Percentiles rank a stretch among this genome's conserved stretches.
These are phyloP conservation scores for Babesia divergens DNA, from an alignment of 169 alveolate species.

Conservation along the genomic window DNA sequence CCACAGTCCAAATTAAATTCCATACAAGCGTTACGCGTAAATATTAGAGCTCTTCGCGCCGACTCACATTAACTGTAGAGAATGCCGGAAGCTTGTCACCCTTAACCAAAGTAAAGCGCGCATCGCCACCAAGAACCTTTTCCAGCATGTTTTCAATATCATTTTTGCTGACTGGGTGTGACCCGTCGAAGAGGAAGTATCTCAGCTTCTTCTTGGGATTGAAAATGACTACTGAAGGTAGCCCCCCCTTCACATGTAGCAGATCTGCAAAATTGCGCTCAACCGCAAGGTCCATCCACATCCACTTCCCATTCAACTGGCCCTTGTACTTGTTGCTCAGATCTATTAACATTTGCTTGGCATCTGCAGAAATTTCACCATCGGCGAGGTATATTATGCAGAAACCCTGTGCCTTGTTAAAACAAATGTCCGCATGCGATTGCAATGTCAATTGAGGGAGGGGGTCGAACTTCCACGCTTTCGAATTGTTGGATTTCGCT, in stretches of 20 bases:
- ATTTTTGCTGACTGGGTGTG: constrained; percentile 66
- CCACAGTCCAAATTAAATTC: too few species aligned
- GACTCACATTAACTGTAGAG: constrained; percentile 20
- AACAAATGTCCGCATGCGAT: constrained; percentile 84
- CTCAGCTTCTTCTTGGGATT: constrained; percentile 80
- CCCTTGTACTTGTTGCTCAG: constrained; percentile 78
- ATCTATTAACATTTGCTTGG: constrained; percentile 77
- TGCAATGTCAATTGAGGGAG: constrained; percentile 80
- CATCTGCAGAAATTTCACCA: constrained; percentile 71
- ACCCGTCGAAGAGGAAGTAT: constrained; percentile 72
- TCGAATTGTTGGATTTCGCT: constrained; percentile 75
- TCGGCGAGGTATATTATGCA: constrained; percentile 80
- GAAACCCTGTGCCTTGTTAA: constrained; percentile 76
- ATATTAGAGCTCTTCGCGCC: constrained; percentile 41
- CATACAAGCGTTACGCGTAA: too few species aligned
- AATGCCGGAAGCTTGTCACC: constrained; percentile 79
- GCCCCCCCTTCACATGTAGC: constrained; percentile 49
- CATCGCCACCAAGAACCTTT: constrained; percentile 84
- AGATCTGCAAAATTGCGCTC: constrained; percentile 76
- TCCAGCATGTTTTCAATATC: constrained; percentile 76
- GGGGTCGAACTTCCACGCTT: constrained; percentile 83
- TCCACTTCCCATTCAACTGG: constrained; percentile 81
- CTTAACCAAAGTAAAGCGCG: constrained; percentile 74
- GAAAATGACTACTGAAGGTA: constrained; percentile 82
- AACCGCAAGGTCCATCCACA: constrained; percentile 82